Evolutionary conservation across 768 basidiomycete species (phyloP), one percentile per base, ranked within the genome.

Genomic region (Macrolepiota albuminosa): DNA sequence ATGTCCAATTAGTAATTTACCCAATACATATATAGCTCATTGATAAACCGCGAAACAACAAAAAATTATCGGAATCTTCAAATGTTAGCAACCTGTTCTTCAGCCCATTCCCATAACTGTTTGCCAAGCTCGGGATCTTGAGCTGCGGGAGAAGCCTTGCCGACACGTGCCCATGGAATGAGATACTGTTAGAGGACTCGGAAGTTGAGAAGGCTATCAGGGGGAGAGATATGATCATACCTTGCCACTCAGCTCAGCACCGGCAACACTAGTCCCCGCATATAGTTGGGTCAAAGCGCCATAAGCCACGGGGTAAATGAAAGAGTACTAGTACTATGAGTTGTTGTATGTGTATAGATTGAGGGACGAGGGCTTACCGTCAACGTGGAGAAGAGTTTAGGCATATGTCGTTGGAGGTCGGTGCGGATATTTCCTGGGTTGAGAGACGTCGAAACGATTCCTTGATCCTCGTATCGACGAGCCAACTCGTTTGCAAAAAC

Each of bases 211-310:
- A 14, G 24, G 18, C 37, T 21, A 49, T 54, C 11, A 11, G 43
- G 33, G n/a, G 6, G 26, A 40, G 16, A 60, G 26, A n/a, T 64
- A 0, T 55, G 4, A 33, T 52, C 2, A 24, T 29, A 80, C 82
- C 72, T 82, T 78, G 34, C 83, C 82, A 42, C 76, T 78, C 29
- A 83, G 61, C 2, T 63, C 59, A 4, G 66, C 72, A 5, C 75
- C 81, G 31, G 75, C 77, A 0, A 72, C 66, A 0, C 73, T 67
- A 1, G 82, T 84, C 4, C 78, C 83, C 10, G 80, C 83, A 60
- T 75, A 84, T 0, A 84, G 65, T 55, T 77, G 80, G 1, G 81
- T 83, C 18, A 83, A 64, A 0, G 80, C 80, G 16, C 83, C 82
- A 26, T 72, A 70, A 1, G 71, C 56, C 0, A 71, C 67, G 16